phyloP scores from a whole-genome alignment of 129 eudicot species.

The Pseudognaphalium luteoalbum region DNA sequence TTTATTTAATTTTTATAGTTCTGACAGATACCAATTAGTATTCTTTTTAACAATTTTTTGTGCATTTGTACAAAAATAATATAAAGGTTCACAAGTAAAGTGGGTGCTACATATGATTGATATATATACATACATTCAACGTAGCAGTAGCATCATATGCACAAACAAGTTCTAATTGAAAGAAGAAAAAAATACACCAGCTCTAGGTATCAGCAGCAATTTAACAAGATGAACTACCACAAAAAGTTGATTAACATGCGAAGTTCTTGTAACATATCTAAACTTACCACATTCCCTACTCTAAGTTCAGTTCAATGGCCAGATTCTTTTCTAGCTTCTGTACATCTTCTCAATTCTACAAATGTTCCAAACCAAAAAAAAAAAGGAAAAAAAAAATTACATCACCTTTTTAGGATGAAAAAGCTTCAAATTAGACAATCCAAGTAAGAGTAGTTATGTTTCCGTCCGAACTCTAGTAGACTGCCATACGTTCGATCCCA shows the following conservation, averaged over 20 bases:
- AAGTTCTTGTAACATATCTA: conserved; percentile 1
- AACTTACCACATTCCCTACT: conserved; percentile 5
- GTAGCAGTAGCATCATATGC: not conserved
- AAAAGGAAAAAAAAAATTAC: not conserved
- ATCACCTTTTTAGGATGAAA: not conserved
- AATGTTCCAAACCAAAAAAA: not conserved
- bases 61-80: too few relatives aligned
- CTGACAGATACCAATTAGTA: too few relatives aligned
- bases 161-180: not conserved
- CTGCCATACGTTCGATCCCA: conserved; percentile 94
- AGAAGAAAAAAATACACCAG: not conserved
- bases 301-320: conserved; percentile 6
- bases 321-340: conserved; percentile 28
- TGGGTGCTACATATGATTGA: not conserved
- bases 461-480: conserved; percentile 74
- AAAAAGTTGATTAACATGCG: not conserved
- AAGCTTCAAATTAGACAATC: conserved; percentile 50
- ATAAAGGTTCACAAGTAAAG: not conserved
- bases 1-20: not conserved
- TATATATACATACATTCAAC: not conserved
- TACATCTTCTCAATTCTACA: conserved; percentile 38
- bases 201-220: not conserved
- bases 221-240: not conserved
- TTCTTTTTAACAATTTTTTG: too few relatives aligned
- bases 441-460: conserved; percentile 54